Evolutionary conservation across 306 rosid species (phyloP).

Genomic region (Vicia villosa): DNA sequence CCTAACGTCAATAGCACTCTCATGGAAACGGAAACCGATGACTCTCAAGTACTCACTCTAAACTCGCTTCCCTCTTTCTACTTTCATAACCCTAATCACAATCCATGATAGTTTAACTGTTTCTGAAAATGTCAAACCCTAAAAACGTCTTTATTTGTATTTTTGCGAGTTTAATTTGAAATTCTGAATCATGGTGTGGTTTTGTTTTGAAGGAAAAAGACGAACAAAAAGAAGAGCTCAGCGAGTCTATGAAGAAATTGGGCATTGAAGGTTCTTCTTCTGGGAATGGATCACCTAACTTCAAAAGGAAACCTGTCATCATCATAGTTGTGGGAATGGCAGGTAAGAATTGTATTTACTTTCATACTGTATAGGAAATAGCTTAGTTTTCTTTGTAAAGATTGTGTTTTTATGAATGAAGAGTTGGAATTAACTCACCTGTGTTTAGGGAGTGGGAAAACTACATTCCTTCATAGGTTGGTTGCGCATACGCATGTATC

Average conservation of each 20-base stretch:
- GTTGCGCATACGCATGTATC: conserved; percentile 67
- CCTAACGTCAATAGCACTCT: conserved; percentile 19
- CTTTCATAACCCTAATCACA: neutral
- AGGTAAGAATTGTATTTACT: conserved; percentile 43
- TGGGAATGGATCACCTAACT: conserved; percentile 44
- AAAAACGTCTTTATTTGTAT: neutral
- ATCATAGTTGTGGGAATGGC: conserved; percentile 94
- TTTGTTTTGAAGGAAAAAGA: conserved; percentile 49
- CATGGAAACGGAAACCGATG: conserved; percentile 57
- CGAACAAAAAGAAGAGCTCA: conserved; percentile 59
- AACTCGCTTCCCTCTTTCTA: neutral
- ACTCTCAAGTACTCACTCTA: conserved; percentile 32
- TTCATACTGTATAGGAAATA: neutral
- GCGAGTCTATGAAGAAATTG: conserved; percentile 61
- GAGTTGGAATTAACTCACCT: conserved; percentile 24
- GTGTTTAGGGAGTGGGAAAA: conserved; percentile 86
- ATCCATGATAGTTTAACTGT: neutral
- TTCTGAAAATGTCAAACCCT: conserved; percentile 29
- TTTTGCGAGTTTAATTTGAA: neutral
- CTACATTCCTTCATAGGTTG: conserved; percentile 77
- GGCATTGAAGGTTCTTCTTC: conserved; percentile 67
- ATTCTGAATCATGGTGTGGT: conserved; percentile 14
- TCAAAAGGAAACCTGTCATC: conserved; percentile 81
- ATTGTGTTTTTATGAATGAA: neutral
- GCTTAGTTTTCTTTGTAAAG: neutral